A percentile compares a stretch with the other conserved stretches of the same genome.
Conservation (phyloP, 768 basidiomycete genomes). For the Xerocomellus intermedius region DNA sequence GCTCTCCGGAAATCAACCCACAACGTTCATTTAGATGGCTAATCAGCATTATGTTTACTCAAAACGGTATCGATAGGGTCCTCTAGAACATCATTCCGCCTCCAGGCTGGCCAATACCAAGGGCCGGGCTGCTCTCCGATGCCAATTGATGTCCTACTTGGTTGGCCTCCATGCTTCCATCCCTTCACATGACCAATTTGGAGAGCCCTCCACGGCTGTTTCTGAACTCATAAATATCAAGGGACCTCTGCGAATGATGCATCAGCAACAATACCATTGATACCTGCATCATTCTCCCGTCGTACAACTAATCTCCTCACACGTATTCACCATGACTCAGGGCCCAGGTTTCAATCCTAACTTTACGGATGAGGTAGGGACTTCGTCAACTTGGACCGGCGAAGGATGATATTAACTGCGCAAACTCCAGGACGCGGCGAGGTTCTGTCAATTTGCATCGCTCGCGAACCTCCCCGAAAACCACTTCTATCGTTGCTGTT, state of each 20-base stretch:
- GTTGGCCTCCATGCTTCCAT: conserved; percentile 13
- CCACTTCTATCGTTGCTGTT: conserved; percentile 15
- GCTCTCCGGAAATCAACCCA: background rate
- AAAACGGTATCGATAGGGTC: conserved; percentile 13
- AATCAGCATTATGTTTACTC: conserved; percentile 1
- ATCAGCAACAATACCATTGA: conserved; percentile 7
- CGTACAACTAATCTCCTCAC: background rate
- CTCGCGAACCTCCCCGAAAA: background rate
- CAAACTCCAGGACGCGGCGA: conserved; percentile 5
- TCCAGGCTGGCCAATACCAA: conserved; percentile 11
- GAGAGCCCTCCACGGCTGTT: conserved; percentile 18
- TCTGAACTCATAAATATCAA: conserved; percentile 19
- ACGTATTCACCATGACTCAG: conserved; percentile 2
- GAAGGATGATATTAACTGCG: conserved; percentile 1
- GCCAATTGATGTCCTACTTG: conserved; percentile 11
- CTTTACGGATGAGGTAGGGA: conserved; percentile 15
- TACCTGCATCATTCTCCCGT: background rate
- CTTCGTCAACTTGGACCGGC: background rate
- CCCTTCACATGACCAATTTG: conserved; percentile 18
- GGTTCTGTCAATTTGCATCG: background rate
- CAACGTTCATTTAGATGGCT: conserved; percentile 1
- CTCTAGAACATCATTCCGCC: background rate
- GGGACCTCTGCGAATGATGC: background rate
- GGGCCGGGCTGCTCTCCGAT: conserved; percentile 14
- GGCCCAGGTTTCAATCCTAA: background rate